Evolutionary conservation across 495 filamentous ascomycete species (phyloP).

Genomic region (Trichoderma virens): DNA sequence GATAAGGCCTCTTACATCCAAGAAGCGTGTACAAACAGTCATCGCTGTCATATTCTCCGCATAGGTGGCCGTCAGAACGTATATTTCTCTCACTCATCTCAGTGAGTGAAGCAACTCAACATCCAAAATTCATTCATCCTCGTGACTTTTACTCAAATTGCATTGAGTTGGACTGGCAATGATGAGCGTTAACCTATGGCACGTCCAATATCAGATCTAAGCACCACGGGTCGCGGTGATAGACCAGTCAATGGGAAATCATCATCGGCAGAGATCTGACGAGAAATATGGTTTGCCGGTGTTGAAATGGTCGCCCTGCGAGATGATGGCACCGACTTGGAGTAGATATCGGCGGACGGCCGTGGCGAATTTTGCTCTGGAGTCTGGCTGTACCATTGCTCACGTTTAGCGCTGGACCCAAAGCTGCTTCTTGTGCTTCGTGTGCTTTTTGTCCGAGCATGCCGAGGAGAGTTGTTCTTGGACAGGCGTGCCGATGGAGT

Average conservation of each 20-base stretch:
- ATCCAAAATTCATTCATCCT: not conserved
- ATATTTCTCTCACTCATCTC: not conserved
- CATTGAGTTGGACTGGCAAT: not conserved
- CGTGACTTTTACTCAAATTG: not conserved
- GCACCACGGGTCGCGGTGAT: conserved; percentile 32
- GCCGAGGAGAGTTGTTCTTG: conserved; percentile 33
- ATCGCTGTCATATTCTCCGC: not conserved
- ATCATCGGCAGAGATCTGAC: conserved; percentile 30
- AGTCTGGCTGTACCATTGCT: conserved; percentile 20
- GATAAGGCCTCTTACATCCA: not conserved
- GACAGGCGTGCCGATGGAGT: conserved; percentile 32
- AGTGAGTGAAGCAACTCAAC: not conserved
- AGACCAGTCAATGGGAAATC: conserved; percentile 27
- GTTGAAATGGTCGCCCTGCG: conserved; percentile 27
- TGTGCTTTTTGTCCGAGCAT: conserved; percentile 28
- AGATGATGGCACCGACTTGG: not conserved
- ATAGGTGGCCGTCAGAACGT: not conserved
- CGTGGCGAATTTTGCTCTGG: conserved; percentile 13
- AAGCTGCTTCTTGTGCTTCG: conserved; percentile 35
- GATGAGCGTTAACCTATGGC: conserved; percentile 33
- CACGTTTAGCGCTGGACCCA: conserved; percentile 28
- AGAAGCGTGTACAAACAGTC: not conserved
- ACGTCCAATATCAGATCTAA: conserved; percentile 32
- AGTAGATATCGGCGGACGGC: conserved; percentile 13
- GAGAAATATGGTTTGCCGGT: conserved; percentile 27